phyloP scores from a whole-genome alignment of 805 yeast genomes.

The Cyberlindnera bimundalis region DNA sequence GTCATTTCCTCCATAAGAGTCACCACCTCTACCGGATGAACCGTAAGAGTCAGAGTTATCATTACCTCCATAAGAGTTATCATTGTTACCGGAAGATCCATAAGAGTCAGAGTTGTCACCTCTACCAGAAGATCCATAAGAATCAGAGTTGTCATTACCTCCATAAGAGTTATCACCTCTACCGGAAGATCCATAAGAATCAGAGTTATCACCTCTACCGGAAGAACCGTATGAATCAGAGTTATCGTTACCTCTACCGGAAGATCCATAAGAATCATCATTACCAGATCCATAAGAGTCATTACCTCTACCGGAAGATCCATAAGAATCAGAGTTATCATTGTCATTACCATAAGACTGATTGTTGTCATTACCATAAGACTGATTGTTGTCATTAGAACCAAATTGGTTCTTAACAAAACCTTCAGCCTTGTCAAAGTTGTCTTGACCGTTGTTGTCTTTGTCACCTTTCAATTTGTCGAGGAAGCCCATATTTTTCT shows the following conservation, averaged over 20 bases:
- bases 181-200: conserved; percentile 5
- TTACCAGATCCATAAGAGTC: background rate
- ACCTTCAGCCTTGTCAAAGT: conserved; percentile 12
- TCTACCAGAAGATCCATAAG: conserved; percentile 1
- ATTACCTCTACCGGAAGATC: background rate
- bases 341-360: conserved; percentile 1
- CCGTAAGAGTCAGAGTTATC: conserved; percentile 3
- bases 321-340: conserved; percentile 5
- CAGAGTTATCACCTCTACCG: background rate
- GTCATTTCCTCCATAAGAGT: background rate
- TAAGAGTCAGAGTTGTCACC: conserved; percentile 1
- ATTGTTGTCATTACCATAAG: background rate
- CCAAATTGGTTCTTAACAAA: conserved; percentile 6
- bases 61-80: background rate
- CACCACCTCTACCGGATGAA: background rate
- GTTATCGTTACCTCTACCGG: too few relatives aligned
- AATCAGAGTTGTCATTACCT: conserved; percentile 1
- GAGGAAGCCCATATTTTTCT: conserved; percentile 5
- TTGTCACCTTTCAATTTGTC: conserved; percentile 9
- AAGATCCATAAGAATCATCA: conserved; percentile 4
- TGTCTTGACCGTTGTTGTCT: conserved; percentile 9
- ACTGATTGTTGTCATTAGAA: conserved; percentile 9
- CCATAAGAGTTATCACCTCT: background rate
- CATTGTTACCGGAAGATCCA: conserved; percentile 3
- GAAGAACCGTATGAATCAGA: conserved; percentile 1